phyloP scores from a whole-genome alignment of 148 eudicot species.

The Spergularia bocconei region DNA sequence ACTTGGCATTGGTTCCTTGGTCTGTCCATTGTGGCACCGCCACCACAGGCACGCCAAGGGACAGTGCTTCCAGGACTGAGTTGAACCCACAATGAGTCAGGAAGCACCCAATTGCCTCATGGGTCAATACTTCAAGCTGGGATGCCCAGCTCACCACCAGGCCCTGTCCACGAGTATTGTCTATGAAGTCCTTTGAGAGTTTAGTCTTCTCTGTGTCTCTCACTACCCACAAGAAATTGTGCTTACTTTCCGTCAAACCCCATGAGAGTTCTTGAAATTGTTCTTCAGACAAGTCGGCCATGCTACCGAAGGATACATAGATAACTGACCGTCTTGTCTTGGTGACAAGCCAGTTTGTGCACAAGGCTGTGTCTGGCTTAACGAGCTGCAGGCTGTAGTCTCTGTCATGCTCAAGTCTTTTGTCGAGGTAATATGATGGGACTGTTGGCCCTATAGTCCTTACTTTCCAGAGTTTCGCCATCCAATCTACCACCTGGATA shows the following conservation, averaged over 20 bases:
- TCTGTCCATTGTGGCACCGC: conserved; percentile 57
- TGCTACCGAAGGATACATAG: conserved; percentile 65
- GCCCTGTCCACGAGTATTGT: conserved; percentile 22
- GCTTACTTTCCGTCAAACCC: conserved; percentile 29
- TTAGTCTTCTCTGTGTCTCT: conserved; percentile 40
- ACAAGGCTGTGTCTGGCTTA: conserved; percentile 25
- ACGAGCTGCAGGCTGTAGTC: conserved; percentile 50
- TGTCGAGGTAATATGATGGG: conserved; percentile 56
- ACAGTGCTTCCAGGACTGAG: conserved; percentile 52
- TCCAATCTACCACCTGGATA: conserved; percentile 41
- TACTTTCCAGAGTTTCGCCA: conserved; percentile 38
- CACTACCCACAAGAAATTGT: conserved; percentile 59
- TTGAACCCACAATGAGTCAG: conserved; percentile 64
- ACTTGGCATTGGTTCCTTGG: conserved; percentile 55
- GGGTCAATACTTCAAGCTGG: conserved; percentile 45
- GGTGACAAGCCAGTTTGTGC: conserved; percentile 43
- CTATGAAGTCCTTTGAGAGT: conserved; percentile 37
- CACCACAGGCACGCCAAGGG: conserved; percentile 56
- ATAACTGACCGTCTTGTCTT: conserved; percentile 50
- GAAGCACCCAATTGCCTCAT: conserved; percentile 51
- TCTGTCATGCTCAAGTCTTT: conserved; percentile 42
- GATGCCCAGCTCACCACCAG: conserved; percentile 53
- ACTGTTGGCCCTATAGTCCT: conserved; percentile 56
- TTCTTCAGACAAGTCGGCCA: conserved; percentile 25
- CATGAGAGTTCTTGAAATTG: conserved; percentile 53